phyloP scores from a whole-genome alignment of 2,329 filamentous ascomycete genomes.

The Neofusicoccum umdonicola region DNA sequence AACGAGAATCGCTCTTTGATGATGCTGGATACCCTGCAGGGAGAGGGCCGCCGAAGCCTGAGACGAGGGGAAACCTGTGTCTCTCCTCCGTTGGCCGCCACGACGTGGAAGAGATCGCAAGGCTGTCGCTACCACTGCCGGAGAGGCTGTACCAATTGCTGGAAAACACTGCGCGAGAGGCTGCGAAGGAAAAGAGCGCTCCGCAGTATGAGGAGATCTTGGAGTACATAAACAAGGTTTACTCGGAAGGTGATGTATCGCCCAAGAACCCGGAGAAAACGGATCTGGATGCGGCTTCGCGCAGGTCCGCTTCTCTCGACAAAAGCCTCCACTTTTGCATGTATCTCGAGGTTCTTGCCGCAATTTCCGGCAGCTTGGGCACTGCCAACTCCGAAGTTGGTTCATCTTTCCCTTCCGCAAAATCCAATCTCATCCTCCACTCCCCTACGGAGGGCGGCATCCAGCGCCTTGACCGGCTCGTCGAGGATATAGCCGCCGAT shows the following conservation, averaged over 20 bases:
- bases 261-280: not conserved
- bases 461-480: conserved; percentile 57
- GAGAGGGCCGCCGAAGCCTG: conserved; percentile 17
- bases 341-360: conserved; percentile 46
- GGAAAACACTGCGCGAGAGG: not conserved
- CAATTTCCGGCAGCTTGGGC: conserved; percentile 50
- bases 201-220: not conserved
- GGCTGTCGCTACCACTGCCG: not conserved
- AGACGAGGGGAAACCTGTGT: not conserved
- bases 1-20: not conserved
- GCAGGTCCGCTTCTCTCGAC: not conserved
- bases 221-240: conserved; percentile 5
- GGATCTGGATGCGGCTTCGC: not conserved
- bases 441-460: conserved; percentile 58
- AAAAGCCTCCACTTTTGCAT: conserved; percentile 1
- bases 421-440: conserved; percentile 58
- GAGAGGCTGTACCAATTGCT: not conserved
- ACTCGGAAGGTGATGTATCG: not conserved
- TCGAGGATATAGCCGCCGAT: conserved; percentile 61
- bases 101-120: not conserved
- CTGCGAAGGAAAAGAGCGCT: not conserved
- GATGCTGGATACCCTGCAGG: not conserved
- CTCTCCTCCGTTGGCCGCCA: not conserved
- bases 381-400: conserved; percentile 34
- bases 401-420: conserved; percentile 47